A percentile compares a stretch with the other conserved stretches of the same genome.
These are phyloP conservation scores for Rutstroemia sp. DNA, from an alignment of 2,329 filamentous ascomycete species.

Conservation along the genomic window DNA sequence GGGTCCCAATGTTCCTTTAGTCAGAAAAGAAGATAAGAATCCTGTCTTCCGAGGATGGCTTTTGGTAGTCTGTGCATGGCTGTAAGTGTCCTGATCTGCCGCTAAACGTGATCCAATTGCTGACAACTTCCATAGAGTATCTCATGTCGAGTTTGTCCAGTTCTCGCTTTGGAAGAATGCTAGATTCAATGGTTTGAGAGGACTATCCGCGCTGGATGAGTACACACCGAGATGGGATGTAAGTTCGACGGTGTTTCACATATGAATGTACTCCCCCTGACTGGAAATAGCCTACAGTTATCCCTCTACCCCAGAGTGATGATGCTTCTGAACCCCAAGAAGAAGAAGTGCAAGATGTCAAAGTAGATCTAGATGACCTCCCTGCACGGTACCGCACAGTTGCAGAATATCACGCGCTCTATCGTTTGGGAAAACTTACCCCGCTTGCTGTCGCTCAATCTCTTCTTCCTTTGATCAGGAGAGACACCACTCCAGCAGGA, in stretches of 20 bases:
- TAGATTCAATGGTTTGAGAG: conserved; percentile 41
- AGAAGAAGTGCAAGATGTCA: conserved; percentile 34
- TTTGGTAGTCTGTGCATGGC: conserved; percentile 51
- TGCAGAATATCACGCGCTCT: conserved; percentile 70
- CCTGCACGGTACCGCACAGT: conserved; percentile 57
- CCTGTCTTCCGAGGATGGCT: conserved; percentile 61
- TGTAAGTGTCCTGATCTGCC: conserved; percentile 40
- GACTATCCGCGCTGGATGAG: conserved; percentile 38
- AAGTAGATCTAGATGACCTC: conserved; percentile 35
- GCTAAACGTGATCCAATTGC: not conserved
- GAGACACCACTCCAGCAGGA: conserved; percentile 44
- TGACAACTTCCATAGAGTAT: conserved; percentile 35
- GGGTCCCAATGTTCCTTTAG: conserved; percentile 33
- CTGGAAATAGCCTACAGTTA: conserved; percentile 45
- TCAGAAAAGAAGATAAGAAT: conserved; percentile 51
- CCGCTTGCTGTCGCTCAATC: conserved; percentile 65
- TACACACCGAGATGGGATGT: conserved; percentile 44
- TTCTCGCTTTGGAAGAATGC: conserved; percentile 65
- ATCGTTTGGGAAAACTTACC: conserved; percentile 61
- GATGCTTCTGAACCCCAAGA: conserved; percentile 9
- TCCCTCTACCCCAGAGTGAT: conserved; percentile 37
- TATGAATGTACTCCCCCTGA: not conserved
- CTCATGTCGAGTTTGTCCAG: conserved; percentile 53
- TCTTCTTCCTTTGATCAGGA: conserved; percentile 63
- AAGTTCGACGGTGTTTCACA: conserved; percentile 16